Conservation (phyloP, 306 rosid species). For the Dalbergia cochinchinensis region DNA sequence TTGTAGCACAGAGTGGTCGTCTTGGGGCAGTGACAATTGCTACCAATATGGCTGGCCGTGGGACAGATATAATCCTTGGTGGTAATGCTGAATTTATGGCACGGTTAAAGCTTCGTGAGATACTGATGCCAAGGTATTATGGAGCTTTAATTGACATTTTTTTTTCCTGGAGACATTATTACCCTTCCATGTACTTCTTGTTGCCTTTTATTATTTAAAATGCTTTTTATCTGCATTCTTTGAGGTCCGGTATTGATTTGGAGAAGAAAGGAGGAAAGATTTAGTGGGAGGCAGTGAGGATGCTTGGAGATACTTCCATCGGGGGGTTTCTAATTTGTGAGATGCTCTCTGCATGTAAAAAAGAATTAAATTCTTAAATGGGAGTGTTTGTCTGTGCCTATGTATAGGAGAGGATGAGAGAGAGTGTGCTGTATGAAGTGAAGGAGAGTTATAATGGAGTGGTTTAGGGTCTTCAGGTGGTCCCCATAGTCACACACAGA, state of each 20-base stretch:
- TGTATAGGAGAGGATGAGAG: neutral
- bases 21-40: conserved; percentile 96
- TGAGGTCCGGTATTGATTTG: conserved; percentile 13
- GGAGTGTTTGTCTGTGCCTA: neutral
- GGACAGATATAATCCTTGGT: conserved; percentile 98
- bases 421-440: neutral
- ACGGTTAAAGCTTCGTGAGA: conserved; percentile 93
- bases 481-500: neutral
- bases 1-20: conserved; percentile 99
- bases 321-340: conserved; percentile 11
- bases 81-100: conserved; percentile 99
- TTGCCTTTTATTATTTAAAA: conserved; percentile 35
- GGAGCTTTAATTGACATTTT: conserved; percentile 38
- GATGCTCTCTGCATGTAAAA: conserved; percentile 22
- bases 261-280: conserved; percentile 14
- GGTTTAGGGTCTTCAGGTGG: neutral
- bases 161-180: conserved; percentile 4
- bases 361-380: neutral
- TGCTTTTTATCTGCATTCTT: neutral
- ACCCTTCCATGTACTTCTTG: conserved; percentile 5
- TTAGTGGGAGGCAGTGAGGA: conserved; percentile 33
- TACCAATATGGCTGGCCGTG: conserved; percentile 99
- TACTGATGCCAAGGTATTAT: conserved; percentile 90
- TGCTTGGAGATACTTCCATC: conserved; percentile 4
- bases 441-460: conserved; percentile 11